phyloP scores from a whole-genome alignment of 345 rosid species.

The Arabidopsis suecica region DNA sequence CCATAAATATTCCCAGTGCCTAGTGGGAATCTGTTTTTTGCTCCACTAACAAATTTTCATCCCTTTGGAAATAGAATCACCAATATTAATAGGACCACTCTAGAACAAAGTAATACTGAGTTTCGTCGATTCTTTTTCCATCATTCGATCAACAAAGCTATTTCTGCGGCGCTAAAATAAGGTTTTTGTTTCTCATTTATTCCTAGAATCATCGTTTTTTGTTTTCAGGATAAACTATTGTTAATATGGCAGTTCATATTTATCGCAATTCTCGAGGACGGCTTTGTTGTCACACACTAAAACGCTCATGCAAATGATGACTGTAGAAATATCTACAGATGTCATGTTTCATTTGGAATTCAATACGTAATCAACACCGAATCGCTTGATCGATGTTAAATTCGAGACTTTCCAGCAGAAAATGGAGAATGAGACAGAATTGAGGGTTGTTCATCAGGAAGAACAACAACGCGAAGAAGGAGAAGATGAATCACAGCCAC shows the following conservation, averaged over 20 bases:
- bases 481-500: slow-evolving; percentile 30
- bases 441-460: slow-evolving; percentile 26
- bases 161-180: slow-evolving; percentile 11
- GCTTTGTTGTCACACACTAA: not conserved
- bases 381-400: not conserved
- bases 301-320: slow-evolving; percentile 30
- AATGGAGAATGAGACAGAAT: slow-evolving; percentile 42
- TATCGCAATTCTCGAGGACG: not conserved
- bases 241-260: not conserved
- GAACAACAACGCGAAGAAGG: slow-evolving; percentile 17
- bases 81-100: not conserved
- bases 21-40: slow-evolving; percentile 10
- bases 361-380: not conserved
- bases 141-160: slow-evolving; percentile 26
- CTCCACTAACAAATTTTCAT: not conserved
- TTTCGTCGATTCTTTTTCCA: slow-evolving; percentile 6
- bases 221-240: not conserved
- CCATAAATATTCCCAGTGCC: not conserved
- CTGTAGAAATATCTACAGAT: not conserved
- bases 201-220: not conserved
- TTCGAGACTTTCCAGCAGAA: not conserved
- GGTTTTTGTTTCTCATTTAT: slow-evolving; percentile 5
- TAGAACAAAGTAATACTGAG: not conserved
- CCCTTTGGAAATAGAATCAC: not conserved
- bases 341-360: slow-evolving; percentile 3